Percentiles rank a stretch among this genome's conserved stretches.
phyloP scores from a whole-genome alignment of 2,329 filamentous ascomycete species.

The Botrytis paeoniae region DNA sequence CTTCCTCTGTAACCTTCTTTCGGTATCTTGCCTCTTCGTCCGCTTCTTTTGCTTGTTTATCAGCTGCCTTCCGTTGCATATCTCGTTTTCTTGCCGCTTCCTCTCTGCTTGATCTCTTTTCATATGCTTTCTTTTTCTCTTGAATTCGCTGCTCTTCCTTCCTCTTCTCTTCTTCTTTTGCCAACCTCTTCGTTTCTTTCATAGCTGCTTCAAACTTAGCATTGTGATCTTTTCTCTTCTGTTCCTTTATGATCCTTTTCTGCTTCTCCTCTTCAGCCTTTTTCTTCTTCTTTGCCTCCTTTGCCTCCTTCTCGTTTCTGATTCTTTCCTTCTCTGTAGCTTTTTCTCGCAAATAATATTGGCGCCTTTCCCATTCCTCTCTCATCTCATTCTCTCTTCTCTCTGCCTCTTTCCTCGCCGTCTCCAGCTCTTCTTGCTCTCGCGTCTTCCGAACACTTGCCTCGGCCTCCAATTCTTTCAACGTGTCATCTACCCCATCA shows the following conservation, averaged over 20 bases:
- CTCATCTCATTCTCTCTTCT: not conserved
- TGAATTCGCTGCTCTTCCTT: not conserved
- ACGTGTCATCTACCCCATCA: not conserved
- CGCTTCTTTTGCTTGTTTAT: not conserved
- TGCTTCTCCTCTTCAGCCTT: not conserved
- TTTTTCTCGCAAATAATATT: accelerated
- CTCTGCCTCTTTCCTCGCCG: not conserved
- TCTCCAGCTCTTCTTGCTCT: not conserved
- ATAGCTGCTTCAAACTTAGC: not conserved
- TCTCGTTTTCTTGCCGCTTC: not conserved
- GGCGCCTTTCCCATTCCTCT: not conserved
- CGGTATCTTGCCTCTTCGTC: not conserved
- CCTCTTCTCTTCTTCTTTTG: not conserved
- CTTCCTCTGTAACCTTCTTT: not conserved
- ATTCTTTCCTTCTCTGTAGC: not conserved
- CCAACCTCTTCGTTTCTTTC: not conserved
- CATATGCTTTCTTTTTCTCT: not conserved
- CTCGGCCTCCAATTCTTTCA: not conserved
- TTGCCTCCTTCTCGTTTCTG: not conserved
- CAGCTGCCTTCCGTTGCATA: accelerated
- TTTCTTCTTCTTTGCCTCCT: not conserved
- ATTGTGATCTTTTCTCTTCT: not conserved
- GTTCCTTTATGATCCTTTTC: not conserved
- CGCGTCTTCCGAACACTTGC: not conserved
- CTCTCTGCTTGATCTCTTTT: not conserved